These are phyloP conservation scores for Sclerotiophoma versabilis DNA, from an alignment of 2,329 filamentous ascomycete genomes.

Conservation along the genomic window DNA sequence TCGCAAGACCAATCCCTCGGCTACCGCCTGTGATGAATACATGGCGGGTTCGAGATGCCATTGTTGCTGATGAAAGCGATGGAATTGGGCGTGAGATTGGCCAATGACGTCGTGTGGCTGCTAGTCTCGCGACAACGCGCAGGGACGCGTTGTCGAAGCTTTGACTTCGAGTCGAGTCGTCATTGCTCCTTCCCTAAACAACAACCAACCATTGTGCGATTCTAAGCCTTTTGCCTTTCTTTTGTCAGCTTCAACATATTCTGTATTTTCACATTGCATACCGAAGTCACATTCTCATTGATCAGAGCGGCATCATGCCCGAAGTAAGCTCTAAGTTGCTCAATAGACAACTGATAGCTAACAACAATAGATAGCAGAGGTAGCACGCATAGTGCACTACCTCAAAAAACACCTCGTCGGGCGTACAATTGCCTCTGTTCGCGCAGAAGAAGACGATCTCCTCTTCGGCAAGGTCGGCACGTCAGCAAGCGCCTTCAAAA, in stretches of 20 bases:
- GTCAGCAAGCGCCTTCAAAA: constrained; percentile 74
- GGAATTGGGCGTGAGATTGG: constrained; percentile 9
- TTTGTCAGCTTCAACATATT: neutral
- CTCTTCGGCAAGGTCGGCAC: constrained; percentile 93
- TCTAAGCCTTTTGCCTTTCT: neutral
- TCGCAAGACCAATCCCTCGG: constrained; percentile 49
- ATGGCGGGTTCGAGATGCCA: constrained; percentile 26
- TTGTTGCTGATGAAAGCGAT: neutral
- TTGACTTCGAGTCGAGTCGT: constrained; percentile 9
- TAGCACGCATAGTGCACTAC: constrained; percentile 86
- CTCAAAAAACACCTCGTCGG: constrained; percentile 84
- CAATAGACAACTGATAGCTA: neutral
- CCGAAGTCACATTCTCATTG: neutral
- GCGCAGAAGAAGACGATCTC: constrained; percentile 78
- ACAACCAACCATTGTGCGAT: neutral
- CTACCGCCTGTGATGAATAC: constrained; percentile 49
- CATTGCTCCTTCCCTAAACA: constrained; percentile 5
- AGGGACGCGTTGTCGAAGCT: constrained; percentile 12
- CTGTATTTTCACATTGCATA: neutral
- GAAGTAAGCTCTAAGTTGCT: constrained; percentile 31
- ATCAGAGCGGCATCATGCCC: constrained; percentile 38
- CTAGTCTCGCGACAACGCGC: constrained; percentile 40
- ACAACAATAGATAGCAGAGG: constrained; percentile 56
- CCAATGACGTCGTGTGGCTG: constrained; percentile 33
- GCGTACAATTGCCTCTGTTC: constrained; percentile 74